Evolutionary conservation across 345 rosid genomes (phyloP).

Genomic region (Murraya paniculata): DNA sequence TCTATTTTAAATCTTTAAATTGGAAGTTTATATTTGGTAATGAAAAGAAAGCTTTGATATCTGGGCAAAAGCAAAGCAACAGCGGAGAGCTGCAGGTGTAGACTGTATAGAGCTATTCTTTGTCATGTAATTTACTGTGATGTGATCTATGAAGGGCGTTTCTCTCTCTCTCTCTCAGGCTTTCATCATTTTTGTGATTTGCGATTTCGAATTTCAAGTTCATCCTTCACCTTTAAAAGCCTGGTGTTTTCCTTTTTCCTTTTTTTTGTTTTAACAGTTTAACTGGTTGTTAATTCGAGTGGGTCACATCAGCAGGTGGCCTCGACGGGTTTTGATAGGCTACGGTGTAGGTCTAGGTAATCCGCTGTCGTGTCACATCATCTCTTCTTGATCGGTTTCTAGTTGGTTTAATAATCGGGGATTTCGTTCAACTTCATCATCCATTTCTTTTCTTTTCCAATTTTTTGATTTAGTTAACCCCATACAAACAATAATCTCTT

Average conservation of each 20-base stretch:
- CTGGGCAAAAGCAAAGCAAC: constrained; percentile 29
- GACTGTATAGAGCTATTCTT: constrained; percentile 19
- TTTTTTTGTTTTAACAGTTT: constrained; percentile 28
- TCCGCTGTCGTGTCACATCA: constrained; percentile 59
- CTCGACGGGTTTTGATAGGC: constrained; percentile 34
- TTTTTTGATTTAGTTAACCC: neutral
- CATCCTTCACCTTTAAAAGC: constrained; percentile 15
- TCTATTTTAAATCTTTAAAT: neutral
- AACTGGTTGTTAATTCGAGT: constrained; percentile 78
- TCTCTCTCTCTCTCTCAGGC: neutral
- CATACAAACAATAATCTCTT: neutral
- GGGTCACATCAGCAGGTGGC: constrained; percentile 99
- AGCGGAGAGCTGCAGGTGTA: constrained; percentile 30
- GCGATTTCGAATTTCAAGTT: constrained; percentile 17
- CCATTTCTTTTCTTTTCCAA: neutral
- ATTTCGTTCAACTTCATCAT: constrained; percentile 13
- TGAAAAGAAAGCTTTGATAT: constrained; percentile 30
- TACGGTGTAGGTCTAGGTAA: constrained; percentile 51
- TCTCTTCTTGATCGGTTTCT: constrained; percentile 17
- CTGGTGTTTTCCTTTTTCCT: constrained; percentile 13
- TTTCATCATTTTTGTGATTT: constrained; percentile 15
- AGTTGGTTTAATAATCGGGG: constrained; percentile 14
- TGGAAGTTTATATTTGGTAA: constrained; percentile 3
- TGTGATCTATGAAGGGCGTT: neutral
- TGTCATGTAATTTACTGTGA: constrained; percentile 26